Conservation (phyloP, 352 stramenopile species). For the Blastocystis sp. region DNA sequence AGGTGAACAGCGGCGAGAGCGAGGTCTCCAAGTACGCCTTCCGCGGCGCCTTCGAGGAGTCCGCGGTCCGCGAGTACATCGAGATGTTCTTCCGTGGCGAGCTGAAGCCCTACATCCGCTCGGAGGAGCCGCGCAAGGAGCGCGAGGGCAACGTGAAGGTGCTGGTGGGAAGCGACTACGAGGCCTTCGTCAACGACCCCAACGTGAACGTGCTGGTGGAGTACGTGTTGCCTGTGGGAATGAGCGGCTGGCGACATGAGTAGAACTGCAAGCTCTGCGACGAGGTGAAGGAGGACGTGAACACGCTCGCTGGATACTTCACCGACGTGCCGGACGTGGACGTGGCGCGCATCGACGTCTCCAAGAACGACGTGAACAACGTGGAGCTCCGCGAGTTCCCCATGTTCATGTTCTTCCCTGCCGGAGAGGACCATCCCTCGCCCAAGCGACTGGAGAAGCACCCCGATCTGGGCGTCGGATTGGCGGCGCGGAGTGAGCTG, state of each 20-base stretch:
- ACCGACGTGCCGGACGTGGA: conserved; percentile 22
- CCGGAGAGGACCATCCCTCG: not conserved
- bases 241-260: not conserved
- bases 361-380: conserved; percentile 17
- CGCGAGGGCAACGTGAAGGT: conserved; percentile 15
- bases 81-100: not conserved
- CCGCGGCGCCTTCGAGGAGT: not conserved
- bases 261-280: conserved; percentile 26
- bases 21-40: conserved; percentile 10
- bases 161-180: conserved; percentile 6
- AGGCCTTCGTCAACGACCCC: not conserved
- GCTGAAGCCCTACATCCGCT: conserved; percentile 19
- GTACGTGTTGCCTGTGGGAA: not conserved
- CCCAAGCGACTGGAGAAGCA: not conserved
- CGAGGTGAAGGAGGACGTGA: not conserved
- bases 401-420: conserved; percentile 9
- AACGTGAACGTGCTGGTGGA: conserved; percentile 52
- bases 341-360: conserved; percentile 26
- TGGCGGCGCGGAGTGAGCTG: not conserved
- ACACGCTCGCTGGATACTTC: conserved; percentile 29
- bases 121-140: not conserved
- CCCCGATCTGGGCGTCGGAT: not conserved
- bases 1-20: conserved; percentile 5
- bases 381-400: not conserved
- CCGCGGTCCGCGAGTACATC: conserved; percentile 19